phyloP scores from a whole-genome alignment of 2,329 filamentous ascomycete genomes.

The Polytolypa hystricis region DNA sequence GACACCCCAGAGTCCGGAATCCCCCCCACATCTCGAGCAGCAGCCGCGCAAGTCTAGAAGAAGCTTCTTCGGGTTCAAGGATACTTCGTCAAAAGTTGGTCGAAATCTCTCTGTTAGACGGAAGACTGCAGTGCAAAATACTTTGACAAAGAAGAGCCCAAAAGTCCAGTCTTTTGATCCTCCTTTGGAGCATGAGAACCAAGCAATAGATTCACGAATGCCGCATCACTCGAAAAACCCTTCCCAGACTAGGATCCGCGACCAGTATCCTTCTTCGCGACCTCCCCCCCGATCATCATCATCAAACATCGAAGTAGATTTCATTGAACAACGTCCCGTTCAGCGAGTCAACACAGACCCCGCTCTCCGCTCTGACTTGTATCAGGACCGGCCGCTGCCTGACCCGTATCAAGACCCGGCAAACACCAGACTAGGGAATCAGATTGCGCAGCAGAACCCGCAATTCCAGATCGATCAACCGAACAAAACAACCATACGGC shows the following conservation, averaged over 20 bases:
- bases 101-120: slow-evolving; percentile 19
- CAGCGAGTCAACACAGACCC: slow-evolving; percentile 15
- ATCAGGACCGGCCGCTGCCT: slow-evolving; percentile 13
- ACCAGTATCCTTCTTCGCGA: slow-evolving; percentile 13
- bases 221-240: slow-evolving; percentile 9
- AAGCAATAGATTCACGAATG: slow-evolving; percentile 7
- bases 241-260: slow-evolving; percentile 6
- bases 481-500: too few relatives aligned
- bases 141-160: slow-evolving; percentile 4
- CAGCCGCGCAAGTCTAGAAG: slow-evolving; percentile 12
- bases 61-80: slow-evolving; percentile 17
- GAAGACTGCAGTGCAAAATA: slow-evolving; percentile 12
- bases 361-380: slow-evolving; percentile 9
- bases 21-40: slow-evolving; percentile 9
- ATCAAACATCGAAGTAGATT: slow-evolving; percentile 11
- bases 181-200: slow-evolving; percentile 8
- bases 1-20: slow-evolving; percentile 8
- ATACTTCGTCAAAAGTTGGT: slow-evolving; percentile 13
- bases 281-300: too few relatives aligned
- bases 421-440: too few relatives aligned
- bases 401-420: slow-evolving; percentile 15
- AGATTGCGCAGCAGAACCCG: slow-evolving; percentile 11
- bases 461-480: slow-evolving; percentile 14
- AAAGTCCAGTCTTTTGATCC: slow-evolving; percentile 8
- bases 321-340: slow-evolving; percentile 10